Base-by-base conservation (phyloP, 805 yeast species). In the Saturnispora kantuleensis region DNA sequence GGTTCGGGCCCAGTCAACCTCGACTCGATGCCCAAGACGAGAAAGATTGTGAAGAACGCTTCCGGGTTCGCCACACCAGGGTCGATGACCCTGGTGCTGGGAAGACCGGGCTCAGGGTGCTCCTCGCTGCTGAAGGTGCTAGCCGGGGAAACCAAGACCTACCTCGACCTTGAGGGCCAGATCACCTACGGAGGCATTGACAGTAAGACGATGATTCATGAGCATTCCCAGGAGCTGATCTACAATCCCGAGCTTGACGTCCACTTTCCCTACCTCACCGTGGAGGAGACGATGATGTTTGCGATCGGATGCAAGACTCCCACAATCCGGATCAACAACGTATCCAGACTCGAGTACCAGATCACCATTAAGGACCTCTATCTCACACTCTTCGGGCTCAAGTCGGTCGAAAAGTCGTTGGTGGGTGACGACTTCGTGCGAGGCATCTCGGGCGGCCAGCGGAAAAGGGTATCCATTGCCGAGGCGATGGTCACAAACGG, bases 361-460 rank as follows among this genome's bases (percentile, higher is more conserved):
- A 50, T 64, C 49, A 58, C 52, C 29, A 53, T 65, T 38, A 68
- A 73, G 43, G 77, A 76, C 45, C 54, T 76, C 12, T 62, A 71
- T 47, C 67, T 71, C 44, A 76, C 78, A 6, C 67, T 48, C 17
- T 79, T 75, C 55, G 86, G 84, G 47, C 65, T 81, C 35, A 63
- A 71, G 8, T 84, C 77, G 58, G 76, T 84, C 5, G 67, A 68
- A 48, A 56, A 67, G 51, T 69, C 77, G 18, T 63, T 63, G 47
- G 76, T 65, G 37, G 70, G 70, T 43, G 64, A 70, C 49, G 75
- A 71, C 47, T 67, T 60, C 42, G 69, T 76, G 15, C 68, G 80
- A 54, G 83, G 83, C 55, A 76, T 81, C 35, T 79, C 90, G 42
- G 90, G 94, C 56, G 93, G 94, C 69, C 93, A 84, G 65, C 69